phyloP scores from a whole-genome alignment of 2,329 filamentous ascomycete species.

The Aspergillus fischeri region DNA sequence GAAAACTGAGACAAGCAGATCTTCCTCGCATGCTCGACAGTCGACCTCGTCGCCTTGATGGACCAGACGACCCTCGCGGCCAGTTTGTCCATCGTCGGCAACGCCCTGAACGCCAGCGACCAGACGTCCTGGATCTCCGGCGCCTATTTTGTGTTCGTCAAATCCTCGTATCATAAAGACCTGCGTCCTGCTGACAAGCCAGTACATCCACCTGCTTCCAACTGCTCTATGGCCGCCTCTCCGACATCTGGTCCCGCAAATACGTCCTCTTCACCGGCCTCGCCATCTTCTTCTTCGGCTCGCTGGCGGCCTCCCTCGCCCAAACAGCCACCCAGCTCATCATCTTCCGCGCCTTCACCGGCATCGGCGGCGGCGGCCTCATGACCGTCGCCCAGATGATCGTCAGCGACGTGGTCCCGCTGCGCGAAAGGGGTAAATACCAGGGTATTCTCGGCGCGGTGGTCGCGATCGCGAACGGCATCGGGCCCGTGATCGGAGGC shows the following conservation, averaged over 20 bases:
- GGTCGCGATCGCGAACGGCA: constrained; percentile 52
- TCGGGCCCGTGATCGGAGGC: constrained; percentile 54
- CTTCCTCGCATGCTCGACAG: constrained; percentile 54
- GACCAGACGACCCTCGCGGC: constrained; percentile 56
- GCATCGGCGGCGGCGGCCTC: constrained; percentile 59
- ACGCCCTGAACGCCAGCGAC: constrained; percentile 46
- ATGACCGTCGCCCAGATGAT: constrained; percentile 58
- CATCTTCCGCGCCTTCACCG: constrained; percentile 56
- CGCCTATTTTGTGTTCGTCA: constrained; percentile 59
- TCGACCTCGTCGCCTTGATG: constrained; percentile 54
- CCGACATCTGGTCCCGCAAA: constrained; percentile 60
- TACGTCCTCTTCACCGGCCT: constrained; percentile 53
- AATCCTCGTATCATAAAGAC: constrained; percentile 60
- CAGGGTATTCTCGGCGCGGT: constrained; percentile 54
- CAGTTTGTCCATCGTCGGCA: constrained; percentile 53
- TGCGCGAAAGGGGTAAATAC: constrained; percentile 56
- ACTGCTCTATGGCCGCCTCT: constrained; percentile 59
- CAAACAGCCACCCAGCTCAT: constrained; percentile 55
- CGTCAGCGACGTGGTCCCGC: constrained; percentile 56
- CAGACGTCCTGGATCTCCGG: constrained; percentile 54
- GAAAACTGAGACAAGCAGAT: constrained; percentile 38
- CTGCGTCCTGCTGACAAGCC: constrained; percentile 56
- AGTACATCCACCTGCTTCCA: constrained; percentile 67
- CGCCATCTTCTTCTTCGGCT: constrained; percentile 52
- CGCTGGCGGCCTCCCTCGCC: constrained; percentile 57